Base-by-base conservation (phyloP, 768 basidiomycete genomes). In the Chalciporus piperatus region DNA sequence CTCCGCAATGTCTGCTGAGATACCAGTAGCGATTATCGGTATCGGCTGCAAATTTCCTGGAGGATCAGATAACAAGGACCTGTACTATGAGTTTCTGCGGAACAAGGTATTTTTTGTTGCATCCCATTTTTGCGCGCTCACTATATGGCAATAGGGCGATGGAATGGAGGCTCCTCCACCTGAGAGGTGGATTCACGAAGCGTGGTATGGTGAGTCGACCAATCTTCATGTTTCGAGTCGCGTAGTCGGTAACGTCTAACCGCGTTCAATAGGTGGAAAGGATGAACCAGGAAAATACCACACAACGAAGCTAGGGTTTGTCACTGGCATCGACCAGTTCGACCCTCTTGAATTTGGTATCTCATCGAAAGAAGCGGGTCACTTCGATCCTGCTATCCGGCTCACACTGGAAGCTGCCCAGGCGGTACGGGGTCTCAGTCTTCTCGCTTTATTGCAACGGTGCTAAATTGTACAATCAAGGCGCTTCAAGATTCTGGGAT, bases 401-500 rank as follows among this genome's bases (percentile, higher is more conserved):
- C 59, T 66, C 20, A 63, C 66, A 8, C 49, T 70, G 33, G 69
- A 70, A 42, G 67, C 58, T 33, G 63, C 69, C 14, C 68, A 70
- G 13, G 59, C 61, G 27, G 27, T 27, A 27, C 27, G 9, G 7
- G 6, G 27, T 9, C 7, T 27, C 27, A 27, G 27, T 27, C 27
- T 9, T 27, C 9, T 27, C 27, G 27, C 27, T 27, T 27, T 27
- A 27, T 27, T 4, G 27, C 27, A 27, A 27, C 27, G 9, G 27
- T 27, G 27, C 27, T 27, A 9, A 22, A 27, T 7, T 1, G 27
- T 27, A 27, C 27, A 9, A 27, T 27, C 9, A 27, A 27, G 41
- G 73, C 73, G 2, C 64, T 80, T 16, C 67, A 74, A 41, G 78
- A 80, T 55, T 76, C 78, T 2, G 78, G 76, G 7, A 72, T 79